Percentiles rank a stretch among this genome's conserved stretches.
These are phyloP conservation scores for Gardenia jasminoides DNA, from an alignment of 257 asterid species.

Conservation along the genomic window DNA sequence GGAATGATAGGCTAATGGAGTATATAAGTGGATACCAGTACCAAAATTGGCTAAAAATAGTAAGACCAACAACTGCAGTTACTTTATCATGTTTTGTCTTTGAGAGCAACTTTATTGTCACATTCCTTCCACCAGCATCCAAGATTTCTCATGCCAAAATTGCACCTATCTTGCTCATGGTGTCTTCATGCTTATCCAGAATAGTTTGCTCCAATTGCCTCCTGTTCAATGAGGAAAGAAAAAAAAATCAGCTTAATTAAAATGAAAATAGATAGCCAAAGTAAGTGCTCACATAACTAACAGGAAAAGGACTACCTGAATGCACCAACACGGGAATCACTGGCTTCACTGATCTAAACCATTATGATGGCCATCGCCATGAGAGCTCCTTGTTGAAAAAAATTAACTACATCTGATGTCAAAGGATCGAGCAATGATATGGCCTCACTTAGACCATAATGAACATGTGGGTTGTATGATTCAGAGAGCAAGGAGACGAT, in stretches of 20 bases:
- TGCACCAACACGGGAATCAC: constrained; percentile 97
- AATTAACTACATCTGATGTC: constrained; percentile 92
- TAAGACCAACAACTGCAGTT: too few relatives aligned
- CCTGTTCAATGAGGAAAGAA: constrained; percentile 42
- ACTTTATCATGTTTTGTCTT: constrained; percentile 89
- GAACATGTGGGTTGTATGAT: constrained; percentile 98
- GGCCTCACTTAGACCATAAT: constrained; percentile 96
- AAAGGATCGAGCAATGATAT: constrained; percentile 91
- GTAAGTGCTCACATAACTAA: neutral
- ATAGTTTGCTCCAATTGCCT: constrained; percentile 88
- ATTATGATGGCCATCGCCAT: constrained; percentile 99
- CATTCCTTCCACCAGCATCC: constrained; percentile 98
- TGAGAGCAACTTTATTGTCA: constrained; percentile 77
- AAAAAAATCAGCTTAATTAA: neutral
- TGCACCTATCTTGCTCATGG: constrained; percentile 99
- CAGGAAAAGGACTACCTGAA: neutral
- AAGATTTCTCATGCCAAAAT: constrained; percentile 93
- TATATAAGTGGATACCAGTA: too few relatives aligned
- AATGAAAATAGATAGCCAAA: neutral
- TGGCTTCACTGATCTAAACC: constrained; percentile 91
- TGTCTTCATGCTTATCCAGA: constrained; percentile 92
- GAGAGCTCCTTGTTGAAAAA: constrained; percentile 99
- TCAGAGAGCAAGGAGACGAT: constrained; percentile 88
- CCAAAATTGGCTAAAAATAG: too few relatives aligned
- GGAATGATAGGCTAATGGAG: too few relatives aligned